These are phyloP conservation scores for Fusarium protoensiforme DNA, from an alignment of 2,329 filamentous ascomycete species.

Conservation along the genomic window DNA sequence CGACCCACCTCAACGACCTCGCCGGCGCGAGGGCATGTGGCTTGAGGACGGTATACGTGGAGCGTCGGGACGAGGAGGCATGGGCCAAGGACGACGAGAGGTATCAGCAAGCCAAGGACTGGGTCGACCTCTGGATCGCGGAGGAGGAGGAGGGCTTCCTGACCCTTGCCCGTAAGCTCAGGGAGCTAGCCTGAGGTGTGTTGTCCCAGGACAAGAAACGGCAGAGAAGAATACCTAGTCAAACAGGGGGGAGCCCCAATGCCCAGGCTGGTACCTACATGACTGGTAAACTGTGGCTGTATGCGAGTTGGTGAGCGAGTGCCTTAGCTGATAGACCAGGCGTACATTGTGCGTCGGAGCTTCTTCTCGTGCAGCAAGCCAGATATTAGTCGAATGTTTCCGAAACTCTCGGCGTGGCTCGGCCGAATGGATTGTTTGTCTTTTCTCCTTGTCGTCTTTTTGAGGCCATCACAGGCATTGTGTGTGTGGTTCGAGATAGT, in stretches of 20 bases:
- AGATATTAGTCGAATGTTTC: neutral
- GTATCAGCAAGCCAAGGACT: slow-evolving; percentile 60
- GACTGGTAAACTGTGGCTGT: neutral
- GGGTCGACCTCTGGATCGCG: slow-evolving; percentile 54
- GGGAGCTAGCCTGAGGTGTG: slow-evolving; percentile 20
- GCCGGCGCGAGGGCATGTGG: slow-evolving; percentile 72
- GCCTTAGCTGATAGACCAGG: neutral
- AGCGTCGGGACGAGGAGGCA: slow-evolving; percentile 73
- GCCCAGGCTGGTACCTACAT: neutral
- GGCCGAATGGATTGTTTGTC: neutral
- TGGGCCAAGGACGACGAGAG: slow-evolving; percentile 63
- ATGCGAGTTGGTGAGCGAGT: neutral
- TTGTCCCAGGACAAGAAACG: neutral
- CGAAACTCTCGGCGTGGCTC: neutral
- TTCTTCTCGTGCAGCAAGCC: neutral
- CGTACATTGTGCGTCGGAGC: neutral
- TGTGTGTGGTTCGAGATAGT: neutral
- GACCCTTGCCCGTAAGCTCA: slow-evolving; percentile 43
- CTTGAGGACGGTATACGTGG: slow-evolving; percentile 78
- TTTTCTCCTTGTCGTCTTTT: neutral
- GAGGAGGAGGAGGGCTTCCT: slow-evolving; percentile 48
- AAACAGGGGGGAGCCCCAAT: neutral
- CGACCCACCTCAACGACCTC: slow-evolving; percentile 78
- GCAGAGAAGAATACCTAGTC: neutral
- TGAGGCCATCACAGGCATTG: neutral